These are phyloP conservation scores for Agaricus sinodeliciosus DNA, from an alignment of 768 basidiomycete species.

Conservation along the genomic window DNA sequence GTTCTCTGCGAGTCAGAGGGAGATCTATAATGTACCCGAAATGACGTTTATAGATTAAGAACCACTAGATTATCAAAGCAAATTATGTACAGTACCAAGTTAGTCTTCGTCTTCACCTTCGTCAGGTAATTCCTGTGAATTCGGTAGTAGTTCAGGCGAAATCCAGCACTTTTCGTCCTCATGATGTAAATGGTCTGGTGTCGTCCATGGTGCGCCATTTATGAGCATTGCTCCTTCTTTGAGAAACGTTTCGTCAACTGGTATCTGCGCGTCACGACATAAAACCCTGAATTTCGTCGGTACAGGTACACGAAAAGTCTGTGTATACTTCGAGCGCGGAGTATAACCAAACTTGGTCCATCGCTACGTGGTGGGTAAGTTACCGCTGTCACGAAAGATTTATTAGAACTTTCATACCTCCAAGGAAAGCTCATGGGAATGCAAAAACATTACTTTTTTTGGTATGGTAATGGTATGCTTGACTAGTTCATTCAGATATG, in stretches of 20 bases:
- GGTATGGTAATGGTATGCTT: conserved; percentile 25
- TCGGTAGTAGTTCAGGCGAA: conserved; percentile 1
- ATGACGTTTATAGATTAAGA: not conserved
- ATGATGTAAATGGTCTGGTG: not conserved
- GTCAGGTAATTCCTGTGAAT: not conserved
- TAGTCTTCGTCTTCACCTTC: not conserved
- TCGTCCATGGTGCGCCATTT: conserved; percentile 26
- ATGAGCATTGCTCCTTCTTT: conserved; percentile 40
- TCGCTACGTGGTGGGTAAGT: conserved; percentile 27
- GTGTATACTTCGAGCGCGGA: conserved; percentile 35
- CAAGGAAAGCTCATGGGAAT: conserved; percentile 52
- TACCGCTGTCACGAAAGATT: not conserved
- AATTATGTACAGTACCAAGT: not conserved
- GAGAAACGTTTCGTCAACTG: conserved; percentile 26
- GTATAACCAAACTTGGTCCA: conserved; percentile 36
- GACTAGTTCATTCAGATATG: conserved; percentile 20
- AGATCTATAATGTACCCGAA: not conserved
- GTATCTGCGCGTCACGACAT: conserved; percentile 41
- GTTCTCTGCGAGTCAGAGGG: not conserved
- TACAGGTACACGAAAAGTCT: conserved; percentile 51
- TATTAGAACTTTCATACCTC: conserved; percentile 31
- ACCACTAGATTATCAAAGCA: not conserved
- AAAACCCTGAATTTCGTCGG: conserved; percentile 48
- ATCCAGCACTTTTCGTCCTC: conserved; percentile 9
- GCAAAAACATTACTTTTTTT: conserved; percentile 49